Evolutionary conservation across 148 eudicot species (phyloP).

Genomic region (Camellia japonica): DNA sequence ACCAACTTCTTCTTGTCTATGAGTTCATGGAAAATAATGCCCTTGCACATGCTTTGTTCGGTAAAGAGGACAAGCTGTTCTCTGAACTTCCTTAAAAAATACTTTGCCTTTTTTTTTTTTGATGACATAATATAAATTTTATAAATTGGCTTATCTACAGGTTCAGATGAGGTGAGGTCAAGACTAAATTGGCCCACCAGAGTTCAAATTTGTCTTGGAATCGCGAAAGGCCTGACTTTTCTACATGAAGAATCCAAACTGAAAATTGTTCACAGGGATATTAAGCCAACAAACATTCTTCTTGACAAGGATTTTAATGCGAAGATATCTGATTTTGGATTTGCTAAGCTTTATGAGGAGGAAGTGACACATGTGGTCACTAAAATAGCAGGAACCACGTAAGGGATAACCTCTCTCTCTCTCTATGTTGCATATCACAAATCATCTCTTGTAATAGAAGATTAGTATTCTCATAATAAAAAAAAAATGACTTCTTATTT

Average conservation of each 20-base stretch:
- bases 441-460: background rate
- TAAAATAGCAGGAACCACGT: conserved; percentile 26
- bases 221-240: conserved; percentile 29
- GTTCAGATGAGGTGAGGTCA: conserved; percentile 7
- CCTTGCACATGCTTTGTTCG: background rate
- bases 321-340: conserved; percentile 29
- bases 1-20: background rate
- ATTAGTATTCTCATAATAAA: background rate
- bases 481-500: background rate
- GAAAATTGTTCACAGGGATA: conserved; percentile 25
- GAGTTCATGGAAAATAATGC: background rate
- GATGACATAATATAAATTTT: no score
- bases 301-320: conserved; percentile 27
- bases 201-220: conserved; percentile 24
- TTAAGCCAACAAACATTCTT: conserved; percentile 30
- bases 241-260: conserved; percentile 28
- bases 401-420: background rate
- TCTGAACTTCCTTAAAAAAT: background rate
- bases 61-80: background rate
- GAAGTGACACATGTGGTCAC: conserved; percentile 24
- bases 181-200: conserved; percentile 26
- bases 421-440: no score
- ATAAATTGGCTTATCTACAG: background rate
- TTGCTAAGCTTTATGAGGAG: conserved; percentile 23
- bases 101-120: background rate